A percentile compares a stretch with the other conserved stretches of the same genome.
phyloP scores from a whole-genome alignment of 2,329 filamentous ascomycete species.

The Aureobasidium sp. region DNA sequence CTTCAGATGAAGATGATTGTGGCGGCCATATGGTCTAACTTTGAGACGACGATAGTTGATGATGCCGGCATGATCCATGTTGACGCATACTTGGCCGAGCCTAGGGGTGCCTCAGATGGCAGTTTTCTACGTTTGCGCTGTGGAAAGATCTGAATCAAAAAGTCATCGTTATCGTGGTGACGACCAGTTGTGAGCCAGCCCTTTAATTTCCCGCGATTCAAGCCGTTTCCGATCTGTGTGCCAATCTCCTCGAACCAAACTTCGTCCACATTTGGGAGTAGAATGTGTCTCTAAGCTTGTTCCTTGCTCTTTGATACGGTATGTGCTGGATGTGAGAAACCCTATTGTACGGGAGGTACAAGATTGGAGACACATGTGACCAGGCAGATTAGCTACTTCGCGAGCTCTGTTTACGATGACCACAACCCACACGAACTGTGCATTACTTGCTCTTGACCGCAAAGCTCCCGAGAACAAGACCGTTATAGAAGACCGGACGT shows the following conservation, averaged over 20 bases:
- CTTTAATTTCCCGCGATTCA: conserved; percentile 9
- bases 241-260: not conserved
- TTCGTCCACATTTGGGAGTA: not conserved
- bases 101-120: conserved; percentile 24
- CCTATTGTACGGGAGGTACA: no score
- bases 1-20: conserved; percentile 35
- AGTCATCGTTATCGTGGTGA: not conserved
- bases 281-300: no score
- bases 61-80: conserved; percentile 35
- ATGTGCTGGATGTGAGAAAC: no score
- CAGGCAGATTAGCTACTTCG: no score
- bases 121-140: conserved; percentile 12
- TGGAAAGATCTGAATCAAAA: conserved; percentile 4
- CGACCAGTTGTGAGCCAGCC: not conserved
- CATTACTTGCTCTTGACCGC: no score
- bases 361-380: no score
- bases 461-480: no score
- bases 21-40: conserved; percentile 60
- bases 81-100: conserved; percentile 40
- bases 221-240: not conserved
- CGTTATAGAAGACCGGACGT: not conserved
- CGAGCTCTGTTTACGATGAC: not conserved
- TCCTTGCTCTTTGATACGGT: no score
- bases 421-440: no score
- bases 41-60: conserved; percentile 34